Percentiles rank a stretch among this genome's conserved stretches.
These are phyloP conservation scores for Mucuna pruriens DNA, from an alignment of 306 rosid genomes.

Conservation along the genomic window DNA sequence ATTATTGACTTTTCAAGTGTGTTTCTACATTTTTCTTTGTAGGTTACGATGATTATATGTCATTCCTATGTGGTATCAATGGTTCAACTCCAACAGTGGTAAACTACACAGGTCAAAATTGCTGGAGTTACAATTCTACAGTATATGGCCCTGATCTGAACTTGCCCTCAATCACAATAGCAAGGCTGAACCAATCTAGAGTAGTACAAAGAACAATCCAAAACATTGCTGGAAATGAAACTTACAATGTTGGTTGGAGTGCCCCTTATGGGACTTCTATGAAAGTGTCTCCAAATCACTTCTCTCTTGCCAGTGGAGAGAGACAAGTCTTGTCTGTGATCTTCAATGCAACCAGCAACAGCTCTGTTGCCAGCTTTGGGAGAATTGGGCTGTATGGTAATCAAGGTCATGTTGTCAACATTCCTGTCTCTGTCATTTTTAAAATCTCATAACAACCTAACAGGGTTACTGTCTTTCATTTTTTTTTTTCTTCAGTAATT, in stretches of 20 bases:
- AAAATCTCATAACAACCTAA: constrained; percentile 57
- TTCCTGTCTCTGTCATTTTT: constrained; percentile 74
- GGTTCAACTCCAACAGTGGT: constrained; percentile 80
- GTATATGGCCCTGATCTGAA: constrained; percentile 74
- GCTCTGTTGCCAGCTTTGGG: constrained; percentile 81
- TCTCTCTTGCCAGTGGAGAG: constrained; percentile 60
- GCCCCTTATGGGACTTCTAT: constrained; percentile 80
- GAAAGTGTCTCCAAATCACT: constrained; percentile 71
- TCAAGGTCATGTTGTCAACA: constrained; percentile 80
- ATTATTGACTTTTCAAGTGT: neutral
- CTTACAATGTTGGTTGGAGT: constrained; percentile 80
- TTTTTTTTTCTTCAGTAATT: neutral
- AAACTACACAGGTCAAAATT: constrained; percentile 81
- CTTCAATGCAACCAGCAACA: constrained; percentile 67
- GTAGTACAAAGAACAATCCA: constrained; percentile 63
- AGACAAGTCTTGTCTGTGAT: constrained; percentile 66
- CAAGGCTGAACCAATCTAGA: constrained; percentile 73
- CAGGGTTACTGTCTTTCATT: neutral
- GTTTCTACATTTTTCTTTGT: constrained; percentile 19
- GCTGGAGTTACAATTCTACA: constrained; percentile 61
- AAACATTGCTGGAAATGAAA: constrained; percentile 73
- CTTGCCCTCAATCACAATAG: constrained; percentile 89
- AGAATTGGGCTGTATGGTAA: constrained; percentile 90
- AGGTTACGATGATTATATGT: constrained; percentile 88
- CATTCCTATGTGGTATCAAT: constrained; percentile 83